Percentiles rank a stretch among this genome's conserved stretches.
Conservation (phyloP, 1,284 basidiomycete species). For the Erythrobasidium hasegawianum region DNA sequence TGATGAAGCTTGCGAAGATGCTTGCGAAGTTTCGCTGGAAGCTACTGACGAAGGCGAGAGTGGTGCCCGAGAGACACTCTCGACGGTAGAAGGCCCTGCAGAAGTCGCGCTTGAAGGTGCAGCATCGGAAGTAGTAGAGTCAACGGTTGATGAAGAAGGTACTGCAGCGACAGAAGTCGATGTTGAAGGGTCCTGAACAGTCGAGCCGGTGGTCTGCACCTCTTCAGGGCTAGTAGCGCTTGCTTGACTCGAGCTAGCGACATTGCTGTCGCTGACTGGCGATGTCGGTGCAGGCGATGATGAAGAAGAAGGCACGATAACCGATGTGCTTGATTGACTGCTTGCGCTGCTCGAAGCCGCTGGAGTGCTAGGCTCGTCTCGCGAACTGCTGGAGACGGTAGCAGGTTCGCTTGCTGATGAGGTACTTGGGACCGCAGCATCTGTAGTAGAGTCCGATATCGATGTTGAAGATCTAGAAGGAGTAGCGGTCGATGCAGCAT, state of each 20-base stretch:
- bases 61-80: too few relatives aligned
- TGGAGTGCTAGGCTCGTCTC: neutral
- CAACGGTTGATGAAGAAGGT: neutral
- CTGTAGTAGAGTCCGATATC: neutral
- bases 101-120: neutral
- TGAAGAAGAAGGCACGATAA: neutral
- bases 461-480: neutral
- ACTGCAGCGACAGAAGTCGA: too few relatives aligned
- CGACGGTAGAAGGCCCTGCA: too few relatives aligned
- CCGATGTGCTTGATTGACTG: neutral
- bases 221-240: too few relatives aligned
- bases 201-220: too few relatives aligned
- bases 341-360: neutral
- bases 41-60: too few relatives aligned
- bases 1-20: too few relatives aligned
- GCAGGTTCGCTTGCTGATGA: neutral
- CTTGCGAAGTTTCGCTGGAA: too few relatives aligned
- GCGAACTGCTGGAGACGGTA: neutral
- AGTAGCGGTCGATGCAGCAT: neutral
- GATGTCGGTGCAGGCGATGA: neutral
- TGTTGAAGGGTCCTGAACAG: too few relatives aligned
- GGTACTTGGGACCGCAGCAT: neutral
- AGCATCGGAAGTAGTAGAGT: neutral
- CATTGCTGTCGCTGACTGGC: neutral
- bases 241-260: conserved; percentile 1